Percentiles rank a stretch among this genome's conserved stretches.
phyloP scores from a whole-genome alignment of 176 grass and related monocot species.

The Secale cereale region DNA sequence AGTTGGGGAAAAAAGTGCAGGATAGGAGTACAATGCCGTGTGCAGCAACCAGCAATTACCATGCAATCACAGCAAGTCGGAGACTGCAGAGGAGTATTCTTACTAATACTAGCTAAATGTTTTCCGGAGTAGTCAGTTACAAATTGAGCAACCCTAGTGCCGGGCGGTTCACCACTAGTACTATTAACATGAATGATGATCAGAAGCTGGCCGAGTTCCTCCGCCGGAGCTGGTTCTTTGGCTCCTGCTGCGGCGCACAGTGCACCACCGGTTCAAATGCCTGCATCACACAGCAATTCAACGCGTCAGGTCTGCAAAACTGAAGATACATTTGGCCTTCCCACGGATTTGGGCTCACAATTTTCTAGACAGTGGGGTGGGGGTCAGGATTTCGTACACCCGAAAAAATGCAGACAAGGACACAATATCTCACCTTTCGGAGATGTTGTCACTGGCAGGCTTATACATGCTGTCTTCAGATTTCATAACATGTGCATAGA shows the following conservation, averaged over 20 bases:
- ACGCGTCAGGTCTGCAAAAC: neutral
- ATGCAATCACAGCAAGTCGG: conserved; percentile 27
- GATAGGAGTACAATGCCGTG: conserved; percentile 1
- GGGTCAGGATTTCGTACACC: neutral
- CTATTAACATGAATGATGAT: conserved; percentile 61
- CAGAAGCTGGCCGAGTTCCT: conserved; percentile 73
- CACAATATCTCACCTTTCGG: conserved; percentile 32
- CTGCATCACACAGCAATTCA: conserved; percentile 35
- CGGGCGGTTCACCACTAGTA: neutral
- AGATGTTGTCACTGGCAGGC: conserved; percentile 24
- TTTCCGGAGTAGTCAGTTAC: conserved; percentile 22
- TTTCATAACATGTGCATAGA: conserved; percentile 37
- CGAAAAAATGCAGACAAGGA: conserved; percentile 17
- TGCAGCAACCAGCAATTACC: conserved; percentile 12
- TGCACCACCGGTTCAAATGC: conserved; percentile 51
- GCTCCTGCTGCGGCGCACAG: conserved; percentile 48
- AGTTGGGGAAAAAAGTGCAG: neutral
- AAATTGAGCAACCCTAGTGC: conserved; percentile 24
- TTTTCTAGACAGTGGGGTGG: conserved; percentile 10
- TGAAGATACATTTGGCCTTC: neutral
- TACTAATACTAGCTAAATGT: conserved; percentile 30
- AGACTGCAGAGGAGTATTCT: conserved; percentile 12
- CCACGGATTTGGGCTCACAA: neutral
- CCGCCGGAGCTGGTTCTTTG: conserved; percentile 56
- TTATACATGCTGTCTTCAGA: conserved; percentile 39